Conservation (phyloP, 2,329 filamentous ascomycete species). For the Diaporthe sp. region DNA sequence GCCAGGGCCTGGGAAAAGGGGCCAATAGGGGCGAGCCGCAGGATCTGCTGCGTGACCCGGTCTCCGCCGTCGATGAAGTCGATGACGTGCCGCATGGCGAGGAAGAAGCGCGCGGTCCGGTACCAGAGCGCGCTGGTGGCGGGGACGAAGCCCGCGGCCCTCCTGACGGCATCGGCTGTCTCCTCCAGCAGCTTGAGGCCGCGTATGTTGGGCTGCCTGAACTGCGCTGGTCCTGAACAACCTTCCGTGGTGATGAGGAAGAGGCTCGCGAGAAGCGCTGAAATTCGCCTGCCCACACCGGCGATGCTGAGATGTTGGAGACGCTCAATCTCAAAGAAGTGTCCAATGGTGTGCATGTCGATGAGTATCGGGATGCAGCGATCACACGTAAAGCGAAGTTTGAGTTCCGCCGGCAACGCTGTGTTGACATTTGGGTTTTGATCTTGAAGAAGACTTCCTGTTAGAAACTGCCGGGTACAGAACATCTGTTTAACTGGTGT, state of each 20-base stretch:
- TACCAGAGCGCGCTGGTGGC: not conserved
- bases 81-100: not conserved
- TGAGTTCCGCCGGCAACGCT: not conserved
- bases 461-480: not conserved
- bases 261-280: too few relatives aligned
- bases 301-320: not conserved
- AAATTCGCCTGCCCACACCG: too few relatives aligned
- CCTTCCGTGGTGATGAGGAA: not conserved
- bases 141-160: not conserved
- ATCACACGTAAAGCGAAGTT: too few relatives aligned
- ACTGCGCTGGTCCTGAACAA: not conserved
- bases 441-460: not conserved
- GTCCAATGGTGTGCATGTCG: not conserved
- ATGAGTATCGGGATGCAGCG: not conserved
- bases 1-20: not conserved
- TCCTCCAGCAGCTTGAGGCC: not conserved
- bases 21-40: not conserved
- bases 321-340: not conserved
- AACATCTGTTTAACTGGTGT: not conserved
- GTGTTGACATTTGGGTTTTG: not conserved
- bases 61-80: not conserved
- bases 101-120: too few relatives aligned
- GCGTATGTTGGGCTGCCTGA: not conserved
- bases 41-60: not conserved
- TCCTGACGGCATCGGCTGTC: not conserved